Percentiles rank a stretch among this genome's conserved stretches.
Conservation (phyloP, 1,284 basidiomycete genomes). For the Leccinum pachyderme region DNA sequence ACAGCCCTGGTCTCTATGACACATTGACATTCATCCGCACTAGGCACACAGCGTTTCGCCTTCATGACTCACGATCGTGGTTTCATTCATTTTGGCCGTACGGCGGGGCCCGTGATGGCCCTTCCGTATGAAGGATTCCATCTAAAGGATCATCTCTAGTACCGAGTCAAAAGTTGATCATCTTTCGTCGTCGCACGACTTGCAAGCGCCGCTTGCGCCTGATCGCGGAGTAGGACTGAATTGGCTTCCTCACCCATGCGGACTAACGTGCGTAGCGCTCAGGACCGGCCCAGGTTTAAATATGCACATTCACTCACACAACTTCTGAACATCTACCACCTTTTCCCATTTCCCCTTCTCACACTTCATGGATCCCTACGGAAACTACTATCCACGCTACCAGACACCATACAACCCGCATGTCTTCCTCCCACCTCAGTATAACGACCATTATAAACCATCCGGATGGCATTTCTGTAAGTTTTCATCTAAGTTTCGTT, state of each 20-base stretch:
- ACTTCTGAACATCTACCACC: conserved; percentile 2
- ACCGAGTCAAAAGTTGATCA: neutral
- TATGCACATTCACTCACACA: conserved; percentile 2
- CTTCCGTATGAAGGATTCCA: neutral
- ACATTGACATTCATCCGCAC: neutral
- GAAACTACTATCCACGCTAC: conserved; percentile 23
- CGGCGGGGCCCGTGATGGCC: neutral
- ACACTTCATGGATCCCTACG: conserved; percentile 25
- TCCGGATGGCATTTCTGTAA: conserved; percentile 21
- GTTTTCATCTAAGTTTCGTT: neutral
- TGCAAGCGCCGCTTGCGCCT: neutral
- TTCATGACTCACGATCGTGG: neutral
- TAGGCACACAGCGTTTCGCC: too few relatives aligned
- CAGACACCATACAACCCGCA: conserved; percentile 33
- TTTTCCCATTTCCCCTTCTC: conserved; percentile 3
- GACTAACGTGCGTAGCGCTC: conserved; percentile 9
- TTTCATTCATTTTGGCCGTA: conserved; percentile 6
- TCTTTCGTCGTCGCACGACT: neutral
- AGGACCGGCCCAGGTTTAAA: conserved; percentile 2
- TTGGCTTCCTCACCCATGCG: conserved; percentile 3
- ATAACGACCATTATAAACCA: conserved; percentile 15
- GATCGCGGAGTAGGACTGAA: conserved; percentile 10
- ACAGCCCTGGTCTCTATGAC: neutral
- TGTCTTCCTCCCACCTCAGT: conserved; percentile 27
- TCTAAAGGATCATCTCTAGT: neutral